These are phyloP conservation scores for Russula emetica DNA, from an alignment of 768 basidiomycete genomes.

Conservation along the genomic window DNA sequence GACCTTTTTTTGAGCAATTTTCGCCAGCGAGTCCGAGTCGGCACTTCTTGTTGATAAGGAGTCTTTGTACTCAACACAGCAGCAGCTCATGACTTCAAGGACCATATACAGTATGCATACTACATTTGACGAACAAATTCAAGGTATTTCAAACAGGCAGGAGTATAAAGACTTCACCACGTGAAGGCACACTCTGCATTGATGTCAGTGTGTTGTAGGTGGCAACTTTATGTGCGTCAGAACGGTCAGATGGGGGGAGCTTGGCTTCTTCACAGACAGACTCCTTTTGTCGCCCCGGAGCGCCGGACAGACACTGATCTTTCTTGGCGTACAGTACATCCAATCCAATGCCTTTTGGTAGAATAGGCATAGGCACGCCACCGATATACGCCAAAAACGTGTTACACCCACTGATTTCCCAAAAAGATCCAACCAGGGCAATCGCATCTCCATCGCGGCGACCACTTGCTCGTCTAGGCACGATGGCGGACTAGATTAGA, in stretches of 20 bases:
- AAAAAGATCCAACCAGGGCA: constrained; percentile 15
- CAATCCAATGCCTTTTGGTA: not conserved
- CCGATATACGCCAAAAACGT: constrained; percentile 17
- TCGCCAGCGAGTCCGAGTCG: not conserved
- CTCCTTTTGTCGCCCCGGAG: constrained; percentile 2
- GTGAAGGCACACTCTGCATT: not conserved
- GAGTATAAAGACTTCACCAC: not conserved
- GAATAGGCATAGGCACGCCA: not conserved
- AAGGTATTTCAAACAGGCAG: not conserved
- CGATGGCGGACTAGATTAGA: constrained; percentile 19
- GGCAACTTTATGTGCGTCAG: constrained; percentile 5
- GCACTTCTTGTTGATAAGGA: not conserved
- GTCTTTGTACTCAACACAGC: not conserved
- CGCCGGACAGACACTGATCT: constrained; percentile 10
- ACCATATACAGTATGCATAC: not conserved
- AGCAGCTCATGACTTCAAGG: not conserved
- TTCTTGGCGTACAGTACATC: not conserved
- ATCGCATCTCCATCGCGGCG: constrained; percentile 19
- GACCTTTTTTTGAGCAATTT: not conserved
- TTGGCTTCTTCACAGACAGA: not conserved
- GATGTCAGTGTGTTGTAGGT: not conserved
- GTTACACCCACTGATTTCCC: constrained; percentile 9
- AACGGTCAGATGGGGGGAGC: too few relatives aligned
- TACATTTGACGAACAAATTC: not conserved
- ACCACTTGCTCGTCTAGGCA: constrained; percentile 12